Percentiles rank a stretch among this genome's conserved stretches.
Evolutionary conservation across 1,284 basidiomycete species (phyloP).

Genomic region (Malassezia equina): DNA sequence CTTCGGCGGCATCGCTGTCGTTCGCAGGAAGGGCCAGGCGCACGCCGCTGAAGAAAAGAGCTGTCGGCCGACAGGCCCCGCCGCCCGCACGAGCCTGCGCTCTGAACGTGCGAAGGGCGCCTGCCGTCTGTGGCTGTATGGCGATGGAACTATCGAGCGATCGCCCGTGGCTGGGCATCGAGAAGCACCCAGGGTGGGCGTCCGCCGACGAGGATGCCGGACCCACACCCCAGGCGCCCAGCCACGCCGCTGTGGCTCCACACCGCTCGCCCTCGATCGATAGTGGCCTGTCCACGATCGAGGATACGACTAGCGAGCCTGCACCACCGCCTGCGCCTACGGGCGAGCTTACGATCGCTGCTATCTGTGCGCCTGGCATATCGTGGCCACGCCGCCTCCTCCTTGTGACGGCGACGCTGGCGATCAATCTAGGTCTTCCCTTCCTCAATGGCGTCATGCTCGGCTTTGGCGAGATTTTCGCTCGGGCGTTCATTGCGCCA

Average conservation of each 20-base stretch:
- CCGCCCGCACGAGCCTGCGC: not conserved
- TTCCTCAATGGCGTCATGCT: slow-evolving; percentile 98
- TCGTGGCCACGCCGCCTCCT: slow-evolving; percentile 22
- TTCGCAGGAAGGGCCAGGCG: not conserved
- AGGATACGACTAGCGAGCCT: not conserved
- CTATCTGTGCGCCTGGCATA: slow-evolving; percentile 27
- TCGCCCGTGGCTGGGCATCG: not conserved
- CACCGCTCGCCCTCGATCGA: not conserved
- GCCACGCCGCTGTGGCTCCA: not conserved
- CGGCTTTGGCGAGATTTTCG: slow-evolving; percentile 94
- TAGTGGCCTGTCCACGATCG: not conserved
- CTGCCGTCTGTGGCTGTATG: no score
- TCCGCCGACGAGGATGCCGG: not conserved
- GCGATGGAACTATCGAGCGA: not conserved
- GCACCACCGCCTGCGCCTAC: slow-evolving; percentile 20
- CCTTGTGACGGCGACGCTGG: slow-evolving; percentile 63
- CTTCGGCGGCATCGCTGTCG: slow-evolving; percentile 37
- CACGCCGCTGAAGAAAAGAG: slow-evolving; percentile 1
- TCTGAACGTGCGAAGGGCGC: not conserved
- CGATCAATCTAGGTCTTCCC: slow-evolving; percentile 82
- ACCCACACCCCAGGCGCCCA: not conserved
- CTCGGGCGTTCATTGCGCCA: slow-evolving; percentile 65
- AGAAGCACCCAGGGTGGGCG: not conserved
- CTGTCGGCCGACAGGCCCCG: slow-evolving; percentile 11
- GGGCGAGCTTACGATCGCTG: slow-evolving; percentile 35